phyloP scores from a whole-genome alignment of 1,284 basidiomycete species.

The Papiliotrema terrestris region DNA sequence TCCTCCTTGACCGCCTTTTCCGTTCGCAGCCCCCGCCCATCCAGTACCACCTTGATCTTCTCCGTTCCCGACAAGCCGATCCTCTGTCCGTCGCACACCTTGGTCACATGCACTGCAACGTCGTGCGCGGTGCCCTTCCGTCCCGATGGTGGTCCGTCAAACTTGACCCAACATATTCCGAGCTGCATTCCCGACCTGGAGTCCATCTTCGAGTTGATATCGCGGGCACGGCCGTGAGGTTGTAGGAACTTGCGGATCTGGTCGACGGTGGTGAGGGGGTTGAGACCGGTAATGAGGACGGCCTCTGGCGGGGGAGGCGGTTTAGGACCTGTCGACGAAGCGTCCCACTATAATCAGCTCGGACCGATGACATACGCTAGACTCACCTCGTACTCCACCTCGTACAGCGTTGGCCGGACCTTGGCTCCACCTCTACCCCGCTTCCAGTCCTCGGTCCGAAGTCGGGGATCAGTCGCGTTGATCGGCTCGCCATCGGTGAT shows the following conservation, averaged over 20 bases:
- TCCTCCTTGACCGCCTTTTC: conserved; percentile 50
- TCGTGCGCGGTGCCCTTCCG: conserved; percentile 37
- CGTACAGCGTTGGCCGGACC: conserved; percentile 24
- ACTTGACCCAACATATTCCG: conserved; percentile 77
- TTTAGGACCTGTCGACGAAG: conserved; percentile 67
- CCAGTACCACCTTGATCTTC: conserved; percentile 48
- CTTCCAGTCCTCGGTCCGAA: conserved; percentile 17
- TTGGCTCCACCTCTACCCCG: conserved; percentile 32
- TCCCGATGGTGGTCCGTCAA: conserved; percentile 41
- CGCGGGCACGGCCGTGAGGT: conserved; percentile 63
- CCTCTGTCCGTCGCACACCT: conserved; percentile 47
- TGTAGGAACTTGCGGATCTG: conserved; percentile 68
- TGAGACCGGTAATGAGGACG: conserved; percentile 70
- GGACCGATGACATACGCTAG: not conserved
- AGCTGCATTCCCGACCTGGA: conserved; percentile 73
- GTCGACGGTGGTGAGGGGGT: conserved; percentile 65
- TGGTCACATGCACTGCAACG: conserved; percentile 43
- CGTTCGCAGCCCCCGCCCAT: conserved; percentile 48
- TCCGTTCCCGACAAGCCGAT: conserved; percentile 39
- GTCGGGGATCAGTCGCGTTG: conserved; percentile 32
- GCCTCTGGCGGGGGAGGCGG: conserved; percentile 62
- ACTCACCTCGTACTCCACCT: conserved; percentile 41
- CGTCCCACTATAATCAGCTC: conserved; percentile 61
- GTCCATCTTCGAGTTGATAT: conserved; percentile 78
- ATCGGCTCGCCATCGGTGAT: conserved; percentile 24